These are phyloP conservation scores for Bonia amplexicaulis DNA, from an alignment of 176 grass and related monocot species.

Conservation along the genomic window DNA sequence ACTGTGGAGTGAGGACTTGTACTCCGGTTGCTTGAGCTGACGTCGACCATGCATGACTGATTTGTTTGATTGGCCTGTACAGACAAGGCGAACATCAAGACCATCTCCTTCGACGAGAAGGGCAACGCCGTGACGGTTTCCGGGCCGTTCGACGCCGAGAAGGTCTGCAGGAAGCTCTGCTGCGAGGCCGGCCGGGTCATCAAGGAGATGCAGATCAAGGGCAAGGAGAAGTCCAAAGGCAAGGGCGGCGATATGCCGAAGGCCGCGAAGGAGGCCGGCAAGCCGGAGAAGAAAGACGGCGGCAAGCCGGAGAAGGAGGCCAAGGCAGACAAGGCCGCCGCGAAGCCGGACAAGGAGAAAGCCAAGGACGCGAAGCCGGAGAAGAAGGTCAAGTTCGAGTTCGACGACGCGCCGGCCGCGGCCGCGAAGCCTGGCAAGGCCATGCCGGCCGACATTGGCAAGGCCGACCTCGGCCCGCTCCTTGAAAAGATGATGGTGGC, in stretches of 20 bases:
- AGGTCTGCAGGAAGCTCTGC: slow-evolving; percentile 47
- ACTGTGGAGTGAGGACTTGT: background rate
- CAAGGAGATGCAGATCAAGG: slow-evolving; percentile 58
- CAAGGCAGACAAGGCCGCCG: slow-evolving; percentile 16
- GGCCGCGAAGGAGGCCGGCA: background rate
- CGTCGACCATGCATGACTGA: background rate
- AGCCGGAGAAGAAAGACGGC: slow-evolving; percentile 8
- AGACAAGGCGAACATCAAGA: slow-evolving; percentile 68
- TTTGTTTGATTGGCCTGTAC: background rate
- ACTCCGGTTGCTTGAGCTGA: background rate
- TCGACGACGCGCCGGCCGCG: background rate
- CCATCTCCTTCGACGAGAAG: slow-evolving; percentile 78
- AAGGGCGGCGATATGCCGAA: slow-evolving; percentile 23
- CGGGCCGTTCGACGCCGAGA: slow-evolving; percentile 71
- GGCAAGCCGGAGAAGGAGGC: slow-evolving; percentile 26
- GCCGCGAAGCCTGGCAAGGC: slow-evolving; percentile 17
- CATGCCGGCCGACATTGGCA: slow-evolving; percentile 8
- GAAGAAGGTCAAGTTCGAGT: slow-evolving; percentile 20
- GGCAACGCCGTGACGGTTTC: slow-evolving; percentile 54
- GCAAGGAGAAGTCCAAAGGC: slow-evolving; percentile 42
- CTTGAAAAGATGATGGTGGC: slow-evolving; percentile 42
- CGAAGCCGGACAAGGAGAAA: slow-evolving; percentile 23
- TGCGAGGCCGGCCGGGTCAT: slow-evolving; percentile 63
- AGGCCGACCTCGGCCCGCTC: slow-evolving; percentile 41
- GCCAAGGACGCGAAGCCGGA: slow-evolving; percentile 3